A percentile compares a stretch with the other conserved stretches of the same genome.
These are phyloP conservation scores for Aureobasidium subglaciale DNA, from an alignment of 2,329 filamentous ascomycete species.

Conservation along the genomic window DNA sequence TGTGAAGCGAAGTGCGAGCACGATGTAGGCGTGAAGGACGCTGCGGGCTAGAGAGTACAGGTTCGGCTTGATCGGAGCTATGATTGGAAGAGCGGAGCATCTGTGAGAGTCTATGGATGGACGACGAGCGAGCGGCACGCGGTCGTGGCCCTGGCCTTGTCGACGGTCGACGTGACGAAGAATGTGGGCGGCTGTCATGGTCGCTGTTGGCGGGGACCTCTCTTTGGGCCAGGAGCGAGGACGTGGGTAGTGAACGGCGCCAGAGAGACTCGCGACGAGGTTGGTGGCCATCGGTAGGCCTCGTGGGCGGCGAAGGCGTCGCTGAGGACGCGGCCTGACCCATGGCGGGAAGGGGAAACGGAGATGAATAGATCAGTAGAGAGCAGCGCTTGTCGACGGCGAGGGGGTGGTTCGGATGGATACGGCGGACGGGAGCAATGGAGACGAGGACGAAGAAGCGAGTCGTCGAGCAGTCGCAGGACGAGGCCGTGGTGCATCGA, in stretches of 20 bases:
- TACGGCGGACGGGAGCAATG: background rate
- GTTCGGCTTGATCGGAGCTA: constrained; percentile 16
- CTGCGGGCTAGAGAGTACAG: constrained; percentile 19
- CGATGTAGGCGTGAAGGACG: constrained; percentile 15
- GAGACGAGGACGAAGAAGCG: background rate
- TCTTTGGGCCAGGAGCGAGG: background rate
- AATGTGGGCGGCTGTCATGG: background rate
- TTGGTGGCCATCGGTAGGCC: background rate
- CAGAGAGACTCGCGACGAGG: constrained; percentile 13
- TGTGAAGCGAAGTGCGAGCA: constrained; percentile 14
- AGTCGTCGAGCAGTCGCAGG: background rate
- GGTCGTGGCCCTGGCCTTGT: constrained; percentile 1
- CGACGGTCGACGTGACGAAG: background rate
- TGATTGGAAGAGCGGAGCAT: constrained; percentile 23
- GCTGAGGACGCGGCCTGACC: constrained; percentile 26
- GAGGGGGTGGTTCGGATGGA: background rate
- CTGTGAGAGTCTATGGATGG: constrained; percentile 27
- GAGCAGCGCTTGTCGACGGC: background rate
- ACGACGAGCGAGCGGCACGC: constrained; percentile 24
- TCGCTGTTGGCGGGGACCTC: background rate
- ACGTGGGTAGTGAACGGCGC: constrained; percentile 14
- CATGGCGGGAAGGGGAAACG: constrained; percentile 20
- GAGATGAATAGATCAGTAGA: background rate
- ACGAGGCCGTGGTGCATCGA: background rate
- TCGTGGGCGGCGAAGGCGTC: constrained; percentile 1